Percentiles rank a stretch among this genome's conserved stretches.
phyloP scores from a whole-genome alignment of 495 filamentous ascomycete genomes.

The Talaromyces thailandensis region DNA sequence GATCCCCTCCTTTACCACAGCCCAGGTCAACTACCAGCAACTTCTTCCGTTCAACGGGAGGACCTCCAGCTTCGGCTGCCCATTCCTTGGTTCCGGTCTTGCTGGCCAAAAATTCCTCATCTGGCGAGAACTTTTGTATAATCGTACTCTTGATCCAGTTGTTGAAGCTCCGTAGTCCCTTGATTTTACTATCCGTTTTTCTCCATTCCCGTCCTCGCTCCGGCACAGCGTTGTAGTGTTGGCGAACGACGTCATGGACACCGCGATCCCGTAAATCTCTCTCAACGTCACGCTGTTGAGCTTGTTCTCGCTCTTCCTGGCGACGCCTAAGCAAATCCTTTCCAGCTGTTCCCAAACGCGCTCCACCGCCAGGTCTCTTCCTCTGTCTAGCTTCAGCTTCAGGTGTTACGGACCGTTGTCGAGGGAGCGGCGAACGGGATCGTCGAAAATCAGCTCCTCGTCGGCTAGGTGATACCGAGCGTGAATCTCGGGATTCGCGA shows the following conservation, averaged over 20 bases:
- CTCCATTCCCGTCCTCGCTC: conserved; percentile 85
- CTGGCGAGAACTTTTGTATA: conserved; percentile 92
- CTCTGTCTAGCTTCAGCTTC: conserved; percentile 52
- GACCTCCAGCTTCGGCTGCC: conserved; percentile 43
- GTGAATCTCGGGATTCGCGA: background rate
- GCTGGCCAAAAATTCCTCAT: conserved; percentile 53
- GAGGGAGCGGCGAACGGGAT: conserved; percentile 27
- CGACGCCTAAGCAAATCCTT: conserved; percentile 59
- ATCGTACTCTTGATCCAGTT: conserved; percentile 97
- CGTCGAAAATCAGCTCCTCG: conserved; percentile 19
- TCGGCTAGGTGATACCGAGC: conserved; percentile 6
- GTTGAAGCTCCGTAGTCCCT: conserved; percentile 88
- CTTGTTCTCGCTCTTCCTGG: conserved; percentile 56
- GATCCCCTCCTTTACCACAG: conserved; percentile 92
- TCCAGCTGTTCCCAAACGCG: conserved; percentile 64
- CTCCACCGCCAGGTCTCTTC: conserved; percentile 78
- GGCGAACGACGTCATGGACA: conserved; percentile 75
- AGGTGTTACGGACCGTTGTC: conserved; percentile 29
- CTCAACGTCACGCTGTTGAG: conserved; percentile 43
- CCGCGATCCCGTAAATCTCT: conserved; percentile 39
- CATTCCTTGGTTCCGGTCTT: conserved; percentile 31
- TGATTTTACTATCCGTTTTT: conserved; percentile 85
- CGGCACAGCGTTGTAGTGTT: conserved; percentile 95
- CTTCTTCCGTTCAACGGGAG: conserved; percentile 34
- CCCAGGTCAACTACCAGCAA: conserved; percentile 85